Evolutionary conservation across 1,139 yeast genomes (phyloP).

Genomic region (Torulaspora globosa): DNA sequence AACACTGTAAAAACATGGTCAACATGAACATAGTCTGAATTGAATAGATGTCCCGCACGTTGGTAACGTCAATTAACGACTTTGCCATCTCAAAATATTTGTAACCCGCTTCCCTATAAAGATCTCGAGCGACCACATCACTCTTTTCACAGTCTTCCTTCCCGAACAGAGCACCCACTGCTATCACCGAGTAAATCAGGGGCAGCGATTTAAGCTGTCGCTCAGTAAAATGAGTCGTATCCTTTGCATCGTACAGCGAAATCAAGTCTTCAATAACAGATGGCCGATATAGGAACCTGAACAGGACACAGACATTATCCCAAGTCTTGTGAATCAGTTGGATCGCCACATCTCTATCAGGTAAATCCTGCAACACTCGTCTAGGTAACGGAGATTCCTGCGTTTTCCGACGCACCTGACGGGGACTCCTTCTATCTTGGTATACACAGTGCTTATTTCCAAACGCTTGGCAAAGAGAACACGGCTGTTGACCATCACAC

Average conservation of each 20-base stretch:
- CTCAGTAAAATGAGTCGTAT: slow-evolving; percentile 58
- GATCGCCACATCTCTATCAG: slow-evolving; percentile 68
- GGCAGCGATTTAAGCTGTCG: slow-evolving; percentile 76
- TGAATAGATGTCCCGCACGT: slow-evolving; percentile 56
- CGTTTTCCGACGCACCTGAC: slow-evolving; percentile 4
- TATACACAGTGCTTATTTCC: slow-evolving; percentile 9
- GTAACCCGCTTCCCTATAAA: slow-evolving; percentile 72
- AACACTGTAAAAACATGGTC: slow-evolving; percentile 78
- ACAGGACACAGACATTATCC: slow-evolving; percentile 80
- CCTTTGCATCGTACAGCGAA: slow-evolving; percentile 57
- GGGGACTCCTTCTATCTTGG: slow-evolving; percentile 6
- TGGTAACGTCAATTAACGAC: slow-evolving; percentile 65
- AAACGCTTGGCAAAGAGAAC: slow-evolving; percentile 65
- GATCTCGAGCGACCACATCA: slow-evolving; percentile 43
- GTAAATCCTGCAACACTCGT: slow-evolving; percentile 40
- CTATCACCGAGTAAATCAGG: slow-evolving; percentile 65
- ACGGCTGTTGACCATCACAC: slow-evolving; percentile 84
- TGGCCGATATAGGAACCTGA: slow-evolving; percentile 82
- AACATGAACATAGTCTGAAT: slow-evolving; percentile 67
- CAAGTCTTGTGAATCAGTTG: slow-evolving; percentile 72
- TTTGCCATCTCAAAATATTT: slow-evolving; percentile 80
- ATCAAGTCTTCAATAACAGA: slow-evolving; percentile 59
- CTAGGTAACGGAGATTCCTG: slow-evolving; percentile 7
- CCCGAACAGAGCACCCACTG: slow-evolving; percentile 69
- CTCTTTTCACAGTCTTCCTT: slow-evolving; percentile 40